These are phyloP conservation scores for Magnaporthiopsis rhizophila DNA, from an alignment of 2,329 filamentous ascomycete species.

Conservation along the genomic window DNA sequence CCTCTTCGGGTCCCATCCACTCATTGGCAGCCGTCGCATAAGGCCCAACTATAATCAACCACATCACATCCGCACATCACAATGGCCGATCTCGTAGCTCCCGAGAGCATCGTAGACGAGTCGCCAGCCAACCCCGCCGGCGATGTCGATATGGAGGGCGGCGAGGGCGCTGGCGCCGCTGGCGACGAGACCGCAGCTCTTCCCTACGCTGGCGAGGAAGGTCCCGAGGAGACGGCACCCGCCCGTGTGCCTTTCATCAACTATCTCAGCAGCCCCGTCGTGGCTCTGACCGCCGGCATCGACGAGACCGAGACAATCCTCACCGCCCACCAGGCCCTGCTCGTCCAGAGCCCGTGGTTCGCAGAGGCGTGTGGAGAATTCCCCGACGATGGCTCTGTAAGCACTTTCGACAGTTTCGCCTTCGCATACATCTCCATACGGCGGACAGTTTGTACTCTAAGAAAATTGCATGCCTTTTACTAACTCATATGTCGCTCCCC, in stretches of 20 bases:
- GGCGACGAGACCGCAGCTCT: slow-evolving; percentile 23
- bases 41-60: background rate
- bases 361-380: slow-evolving; percentile 54
- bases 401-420: slow-evolving; percentile 15
- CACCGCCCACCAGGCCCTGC: slow-evolving; percentile 70
- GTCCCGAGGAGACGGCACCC: slow-evolving; percentile 22
- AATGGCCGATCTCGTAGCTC: slow-evolving; percentile 20
- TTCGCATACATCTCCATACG: too few species aligned
- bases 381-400: slow-evolving; percentile 50
- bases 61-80: background rate
- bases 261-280: slow-evolving; percentile 61
- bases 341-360: slow-evolving; percentile 70
- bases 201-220: slow-evolving; percentile 28
- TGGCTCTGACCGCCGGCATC: slow-evolving; percentile 57
- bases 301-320: slow-evolving; percentile 47
- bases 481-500: too few species aligned
- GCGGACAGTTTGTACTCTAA: too few species aligned
- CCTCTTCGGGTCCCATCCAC: background rate
- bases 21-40: background rate
- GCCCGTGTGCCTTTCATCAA: slow-evolving; percentile 40
- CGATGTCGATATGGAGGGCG: slow-evolving; percentile 21
- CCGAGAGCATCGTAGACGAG: slow-evolving; percentile 20
- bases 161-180: slow-evolving; percentile 24
- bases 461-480: too few species aligned
- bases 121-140: slow-evolving; percentile 14